Evolutionary conservation across 2,329 filamentous ascomycete species (phyloP).

Genomic region (Fusarium setosum): DNA sequence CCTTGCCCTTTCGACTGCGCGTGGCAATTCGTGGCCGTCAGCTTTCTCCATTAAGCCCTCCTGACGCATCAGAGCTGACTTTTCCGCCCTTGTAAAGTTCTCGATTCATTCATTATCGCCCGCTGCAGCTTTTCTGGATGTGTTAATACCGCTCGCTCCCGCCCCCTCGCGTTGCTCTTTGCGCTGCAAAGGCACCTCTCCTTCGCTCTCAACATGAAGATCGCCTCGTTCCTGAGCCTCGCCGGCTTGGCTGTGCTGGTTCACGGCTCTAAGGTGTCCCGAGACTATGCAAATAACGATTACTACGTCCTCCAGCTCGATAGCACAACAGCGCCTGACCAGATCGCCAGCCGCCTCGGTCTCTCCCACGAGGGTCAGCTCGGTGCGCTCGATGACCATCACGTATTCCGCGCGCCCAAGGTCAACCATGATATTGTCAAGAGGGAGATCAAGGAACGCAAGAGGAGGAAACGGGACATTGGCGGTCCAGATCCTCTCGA

Average conservation of each 20-base stretch:
- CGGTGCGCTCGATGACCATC: conserved; percentile 81
- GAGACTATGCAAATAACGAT: conserved; percentile 84
- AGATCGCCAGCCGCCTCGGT: conserved; percentile 79
- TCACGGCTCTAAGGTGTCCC: conserved; percentile 63
- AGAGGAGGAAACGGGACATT: conserved; percentile 70
- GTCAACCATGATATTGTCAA: conserved; percentile 69
- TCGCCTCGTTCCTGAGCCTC: conserved; percentile 63
- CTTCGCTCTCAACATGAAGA: conserved; percentile 57
- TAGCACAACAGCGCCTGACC: conserved; percentile 70
- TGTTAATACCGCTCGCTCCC: conserved; percentile 30
- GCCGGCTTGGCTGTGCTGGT: conserved; percentile 62
- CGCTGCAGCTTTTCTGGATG: conserved; percentile 34
- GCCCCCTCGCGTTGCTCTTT: conserved; percentile 27
- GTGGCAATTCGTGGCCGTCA: conserved; percentile 25
- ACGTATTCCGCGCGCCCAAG: conserved; percentile 84
- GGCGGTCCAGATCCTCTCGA: conserved; percentile 72
- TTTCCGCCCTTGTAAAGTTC: conserved; percentile 1
- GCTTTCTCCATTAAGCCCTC: conserved; percentile 1
- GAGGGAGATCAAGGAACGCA: conserved; percentile 62
- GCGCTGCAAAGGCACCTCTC: conserved; percentile 30
- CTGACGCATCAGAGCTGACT: conserved; percentile 13
- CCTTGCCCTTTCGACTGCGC: conserved; percentile 9
- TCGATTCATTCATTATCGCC: conserved; percentile 13
- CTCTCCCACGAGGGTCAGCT: conserved; percentile 84
- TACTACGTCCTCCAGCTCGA: conserved; percentile 94